Base-by-base conservation (phyloP, 805 yeast species). In the Candida morakotiae region DNA sequence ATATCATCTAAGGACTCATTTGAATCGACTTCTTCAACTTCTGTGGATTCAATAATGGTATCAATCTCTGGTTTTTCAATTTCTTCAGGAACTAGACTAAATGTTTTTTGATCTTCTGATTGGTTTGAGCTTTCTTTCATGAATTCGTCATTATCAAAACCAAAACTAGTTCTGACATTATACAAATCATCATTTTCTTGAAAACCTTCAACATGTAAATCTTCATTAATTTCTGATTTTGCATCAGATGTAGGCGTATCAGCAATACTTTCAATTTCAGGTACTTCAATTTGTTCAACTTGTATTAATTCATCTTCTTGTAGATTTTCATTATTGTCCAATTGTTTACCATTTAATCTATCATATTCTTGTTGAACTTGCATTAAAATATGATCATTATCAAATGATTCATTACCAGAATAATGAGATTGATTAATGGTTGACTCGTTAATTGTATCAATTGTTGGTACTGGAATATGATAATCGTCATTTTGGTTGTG, bases 41-140 rank as follows among this genome's bases (percentile, higher is more conserved):
- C 23, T 30, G 30, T 15, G n/a, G 11, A 18, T 25, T 34, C 37
- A 6, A 18, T 9, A 3, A 34, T 13, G 3, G 20, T 34, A 3
- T 34, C 24, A n/a, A 34, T 14, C 13, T 28, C 31, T 5, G 37
- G 37, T 9, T 18, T 31, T 13, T 25, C 26, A 19, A 34, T 26
- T 17, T n/a, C 15, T 15, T 18, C 22, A 18, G 10, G 9, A 8
- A 11, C n/a, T 23, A 23, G 11, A n/a, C 26, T n/a, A 23, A 15
- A 14, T 27, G 30, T 10, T 29, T 13, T n/a, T n/a, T n/a, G n/a
- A n/a, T n/a, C n/a, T 18, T 8, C 13, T 29, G 22, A 29, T 8
- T 9, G 24, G 9, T 9, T 18, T 29, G 23, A 9, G 8, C n/a
- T n/a, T n/a, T n/a, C n/a, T n/a, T n/a, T n/a, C n/a, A n/a, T n/a